Conservation (phyloP, 768 basidiomycete species). For the Cubamyces lactineus region DNA sequence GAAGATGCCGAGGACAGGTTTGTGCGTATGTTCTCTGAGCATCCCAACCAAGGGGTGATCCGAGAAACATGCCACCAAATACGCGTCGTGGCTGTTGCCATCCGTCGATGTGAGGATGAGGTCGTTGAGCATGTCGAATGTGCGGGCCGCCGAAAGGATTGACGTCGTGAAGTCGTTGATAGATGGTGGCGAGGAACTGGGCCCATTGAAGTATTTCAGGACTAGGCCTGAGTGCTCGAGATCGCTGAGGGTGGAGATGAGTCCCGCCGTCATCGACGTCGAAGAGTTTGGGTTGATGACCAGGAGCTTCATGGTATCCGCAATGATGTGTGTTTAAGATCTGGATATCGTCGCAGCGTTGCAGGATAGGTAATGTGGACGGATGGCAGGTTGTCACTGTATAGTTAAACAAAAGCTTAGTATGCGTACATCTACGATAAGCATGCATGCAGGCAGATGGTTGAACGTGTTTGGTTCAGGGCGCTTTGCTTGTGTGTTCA, state of each 20-base stretch:
- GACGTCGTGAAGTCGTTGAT: constrained; percentile 29
- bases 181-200: constrained; percentile 24
- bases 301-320: constrained; percentile 27
- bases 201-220: constrained; percentile 28
- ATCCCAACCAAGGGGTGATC: constrained; percentile 38
- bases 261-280: constrained; percentile 34
- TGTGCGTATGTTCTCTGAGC: constrained; percentile 20
- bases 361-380: background rate
- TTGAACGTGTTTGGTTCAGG: too few species aligned
- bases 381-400: background rate
- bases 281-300: constrained; percentile 42
- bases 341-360: background rate
- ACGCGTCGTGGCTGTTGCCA: constrained; percentile 28
- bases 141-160: constrained; percentile 23
- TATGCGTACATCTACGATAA: background rate
- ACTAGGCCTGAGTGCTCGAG: constrained; percentile 13
- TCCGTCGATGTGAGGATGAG: background rate
- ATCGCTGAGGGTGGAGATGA: constrained; percentile 26
- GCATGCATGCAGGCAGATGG: too few species aligned
- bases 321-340: background rate
- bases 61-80: constrained; percentile 37
- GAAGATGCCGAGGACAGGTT: constrained; percentile 40
- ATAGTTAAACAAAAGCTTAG: background rate
- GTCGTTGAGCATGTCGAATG: constrained; percentile 6
- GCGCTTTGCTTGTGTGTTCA: too few species aligned